Base-by-base conservation (phyloP, 2,329 filamentous ascomycete genomes). In the Aureobasidium sp. region DNA sequence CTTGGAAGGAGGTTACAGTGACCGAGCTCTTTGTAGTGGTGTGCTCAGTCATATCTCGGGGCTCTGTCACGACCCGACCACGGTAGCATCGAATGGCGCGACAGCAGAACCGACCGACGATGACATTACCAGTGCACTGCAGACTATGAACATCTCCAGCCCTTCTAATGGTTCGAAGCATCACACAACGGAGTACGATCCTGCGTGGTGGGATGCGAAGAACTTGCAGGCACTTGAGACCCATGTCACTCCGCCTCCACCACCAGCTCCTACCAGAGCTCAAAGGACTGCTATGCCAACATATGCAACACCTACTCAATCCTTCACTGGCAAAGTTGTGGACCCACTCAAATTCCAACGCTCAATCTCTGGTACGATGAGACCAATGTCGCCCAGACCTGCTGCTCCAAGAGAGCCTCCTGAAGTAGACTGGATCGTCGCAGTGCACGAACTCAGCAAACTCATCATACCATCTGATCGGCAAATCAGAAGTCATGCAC, bases 1-100 rank as follows among this genome's bases (percentile, higher is more conserved):
- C 2, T 77, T 98, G 19, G 93, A 98, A 70, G 93, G 93, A 27
- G 93, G 93, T 0, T 98, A 98, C 65, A 96, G 90, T 65, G 88
- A 98, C 69, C 82, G 90, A 55, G 93, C 93, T 7, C 72, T 98
- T 44, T 85, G 80, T 49, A 95, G 89, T 29, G 93, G 93, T 39
- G 84, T 96, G 3, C 72, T 96, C 55, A 95, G 90, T 66, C 93
- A 98, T 68, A 68, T 98, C 16, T 88, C 87, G 60, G 93, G 91
- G 5, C 77, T 98, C 34, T 83, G 82, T 35, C 81, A 81, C 35
- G 74, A 74, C 19, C 79, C 35, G 5, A 30, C 17, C 11, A 4
- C 37, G 14, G 6, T 11, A 4, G 12, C 29, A n/a, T 19, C 40
- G 4, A 37, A 24, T 8, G 16, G 17, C 1, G 8, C n/a, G 4